phyloP scores from a whole-genome alignment of 805 yeast genomes.

The Metschnikowia lachancei region DNA sequence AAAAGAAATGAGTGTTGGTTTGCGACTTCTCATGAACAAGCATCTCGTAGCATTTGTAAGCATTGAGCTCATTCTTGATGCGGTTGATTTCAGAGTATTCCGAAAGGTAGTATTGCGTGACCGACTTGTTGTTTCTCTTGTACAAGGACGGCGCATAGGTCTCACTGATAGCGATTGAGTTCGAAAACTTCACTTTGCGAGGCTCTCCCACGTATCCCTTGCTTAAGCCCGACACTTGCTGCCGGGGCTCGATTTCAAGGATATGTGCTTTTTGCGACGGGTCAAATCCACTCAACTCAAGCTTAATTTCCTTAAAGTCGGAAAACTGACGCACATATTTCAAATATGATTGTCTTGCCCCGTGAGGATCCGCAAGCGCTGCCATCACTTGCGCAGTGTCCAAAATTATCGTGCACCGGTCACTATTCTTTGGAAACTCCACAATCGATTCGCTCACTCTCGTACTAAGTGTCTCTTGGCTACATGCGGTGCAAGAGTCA shows the following conservation, averaged over 20 bases:
- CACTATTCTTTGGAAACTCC: conserved; percentile 7
- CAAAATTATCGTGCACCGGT: conserved; percentile 2
- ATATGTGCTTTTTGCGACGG: conserved; percentile 15
- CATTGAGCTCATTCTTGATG: conserved; percentile 64
- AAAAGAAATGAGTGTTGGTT: conserved; percentile 64
- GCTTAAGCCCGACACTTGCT: conserved; percentile 17
- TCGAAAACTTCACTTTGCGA: conserved; percentile 39
- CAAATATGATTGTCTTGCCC: conserved; percentile 20
- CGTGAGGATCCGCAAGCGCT: conserved; percentile 7
- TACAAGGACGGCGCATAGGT: conserved; percentile 53
- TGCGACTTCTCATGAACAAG: conserved; percentile 60
- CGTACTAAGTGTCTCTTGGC: conserved; percentile 1
- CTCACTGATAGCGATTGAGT: conserved; percentile 47
- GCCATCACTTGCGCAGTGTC: conserved; percentile 6
- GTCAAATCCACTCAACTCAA: conserved; percentile 33
- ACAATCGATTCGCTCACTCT: background rate
- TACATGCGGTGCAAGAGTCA: background rate
- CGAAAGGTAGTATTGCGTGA: conserved; percentile 50
- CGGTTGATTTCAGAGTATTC: conserved; percentile 50
- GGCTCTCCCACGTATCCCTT: conserved; percentile 1
- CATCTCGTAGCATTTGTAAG: conserved; percentile 65
- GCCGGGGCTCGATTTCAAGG: background rate
- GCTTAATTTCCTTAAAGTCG: conserved; percentile 32
- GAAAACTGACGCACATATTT: conserved; percentile 36
- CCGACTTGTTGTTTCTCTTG: conserved; percentile 51